A percentile compares a stretch with the other conserved stretches of the same genome.
Evolutionary conservation across 2,329 filamentous ascomycete genomes (phyloP).

Genomic region (Aspergillus puulaauensis): DNA sequence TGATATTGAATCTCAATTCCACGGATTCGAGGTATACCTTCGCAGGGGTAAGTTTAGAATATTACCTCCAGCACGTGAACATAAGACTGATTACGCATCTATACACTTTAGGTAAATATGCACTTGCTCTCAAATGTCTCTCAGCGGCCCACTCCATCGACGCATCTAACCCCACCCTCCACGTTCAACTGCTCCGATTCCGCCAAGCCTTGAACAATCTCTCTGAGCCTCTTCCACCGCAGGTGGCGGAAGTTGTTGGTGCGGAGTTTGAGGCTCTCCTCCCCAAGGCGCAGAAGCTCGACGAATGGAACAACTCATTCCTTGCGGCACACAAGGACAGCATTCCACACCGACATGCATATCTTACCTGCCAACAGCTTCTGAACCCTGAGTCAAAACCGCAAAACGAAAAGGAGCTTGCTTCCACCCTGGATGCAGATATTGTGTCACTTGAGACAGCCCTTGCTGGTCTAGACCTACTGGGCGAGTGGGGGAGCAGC

Average conservation of each 20-base stretch:
- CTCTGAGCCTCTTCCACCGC: constrained; percentile 60
- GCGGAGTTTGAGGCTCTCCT: constrained; percentile 64
- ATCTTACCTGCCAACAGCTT: constrained; percentile 58
- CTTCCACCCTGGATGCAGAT: constrained; percentile 56
- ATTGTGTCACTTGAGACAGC: constrained; percentile 58
- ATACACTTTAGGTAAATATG: constrained; percentile 67
- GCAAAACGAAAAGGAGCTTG: constrained; percentile 62
- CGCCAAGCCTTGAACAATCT: constrained; percentile 60
- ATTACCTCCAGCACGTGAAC: neutral
- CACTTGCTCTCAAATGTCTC: constrained; percentile 84
- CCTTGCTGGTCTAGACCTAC: constrained; percentile 51
- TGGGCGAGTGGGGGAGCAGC: constrained; percentile 54
- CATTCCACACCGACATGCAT: constrained; percentile 62
- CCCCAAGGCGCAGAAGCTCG: constrained; percentile 56
- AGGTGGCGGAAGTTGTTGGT: constrained; percentile 69
- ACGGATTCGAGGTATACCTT: constrained; percentile 87
- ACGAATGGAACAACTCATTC: constrained; percentile 67
- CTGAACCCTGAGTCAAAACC: constrained; percentile 58
- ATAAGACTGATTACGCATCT: constrained; percentile 24
- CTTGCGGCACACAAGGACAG: constrained; percentile 62
- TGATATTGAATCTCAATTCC: constrained; percentile 76
- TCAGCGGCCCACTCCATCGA: constrained; percentile 71
- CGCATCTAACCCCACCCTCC: constrained; percentile 67
- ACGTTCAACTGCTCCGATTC: constrained; percentile 72
- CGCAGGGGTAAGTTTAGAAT: constrained; percentile 65